A percentile compares a stretch with the other conserved stretches of the same genome.
Evolutionary conservation across 495 filamentous ascomycete genomes (phyloP).

Genomic region (Penicillium antarcticum): DNA sequence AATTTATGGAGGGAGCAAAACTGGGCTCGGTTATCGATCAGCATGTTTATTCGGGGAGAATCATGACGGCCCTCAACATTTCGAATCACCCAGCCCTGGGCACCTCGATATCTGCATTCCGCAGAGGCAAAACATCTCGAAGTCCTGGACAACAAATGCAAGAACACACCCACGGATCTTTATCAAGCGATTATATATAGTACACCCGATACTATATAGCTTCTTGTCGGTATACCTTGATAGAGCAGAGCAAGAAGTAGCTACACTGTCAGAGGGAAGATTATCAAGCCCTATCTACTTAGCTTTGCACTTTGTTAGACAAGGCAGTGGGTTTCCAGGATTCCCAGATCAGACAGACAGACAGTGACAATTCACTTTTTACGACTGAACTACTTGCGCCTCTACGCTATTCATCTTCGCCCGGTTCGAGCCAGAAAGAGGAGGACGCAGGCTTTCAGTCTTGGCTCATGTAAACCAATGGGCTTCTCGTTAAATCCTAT

Average conservation of each 20-base stretch:
- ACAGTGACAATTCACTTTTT: constrained; percentile 43
- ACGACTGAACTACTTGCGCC: constrained; percentile 35
- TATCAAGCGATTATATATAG: constrained; percentile 44
- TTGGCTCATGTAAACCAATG: constrained; percentile 40
- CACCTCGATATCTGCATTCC: not conserved
- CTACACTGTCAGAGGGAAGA: constrained; percentile 36
- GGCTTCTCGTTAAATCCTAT: constrained; percentile 10
- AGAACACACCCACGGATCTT: constrained; percentile 20
- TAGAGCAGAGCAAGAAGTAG: constrained; percentile 58
- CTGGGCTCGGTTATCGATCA: not conserved
- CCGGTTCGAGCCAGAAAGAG: constrained; percentile 8
- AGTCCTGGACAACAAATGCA: not conserved
- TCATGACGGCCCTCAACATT: not conserved
- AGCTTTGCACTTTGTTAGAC: constrained; percentile 49
- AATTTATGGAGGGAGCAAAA: not conserved
- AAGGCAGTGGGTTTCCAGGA: constrained; percentile 19
- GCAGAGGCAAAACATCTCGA: not conserved
- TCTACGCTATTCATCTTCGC: constrained; percentile 17
- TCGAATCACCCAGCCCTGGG: not conserved
- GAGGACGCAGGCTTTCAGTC: constrained; percentile 6
- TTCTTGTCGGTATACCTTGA: constrained; percentile 65
- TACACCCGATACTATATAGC: constrained; percentile 62
- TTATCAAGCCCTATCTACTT: constrained; percentile 39
- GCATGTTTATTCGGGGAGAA: not conserved
- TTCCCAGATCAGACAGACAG: constrained; percentile 34